Conservation (phyloP, 2,329 filamentous ascomycete genomes). For the Plenodomus biglobosus region DNA sequence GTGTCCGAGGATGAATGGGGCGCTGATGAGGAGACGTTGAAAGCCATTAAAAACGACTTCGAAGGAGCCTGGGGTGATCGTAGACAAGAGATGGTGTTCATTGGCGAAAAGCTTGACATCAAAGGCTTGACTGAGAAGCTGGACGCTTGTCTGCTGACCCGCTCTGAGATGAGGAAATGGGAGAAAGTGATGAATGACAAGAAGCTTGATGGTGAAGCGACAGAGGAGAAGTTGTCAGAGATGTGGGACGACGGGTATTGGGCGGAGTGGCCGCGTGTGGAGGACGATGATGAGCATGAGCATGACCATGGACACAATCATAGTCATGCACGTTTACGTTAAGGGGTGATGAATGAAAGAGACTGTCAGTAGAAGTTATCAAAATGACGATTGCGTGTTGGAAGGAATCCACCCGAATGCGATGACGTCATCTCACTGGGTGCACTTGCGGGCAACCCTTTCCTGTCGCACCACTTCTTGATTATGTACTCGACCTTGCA, state of each 20-base stretch:
- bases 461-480: no score
- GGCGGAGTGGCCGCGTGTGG: slow-evolving; percentile 50
- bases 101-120: slow-evolving; percentile 65
- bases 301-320: slow-evolving; percentile 17
- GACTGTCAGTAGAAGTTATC: no score
- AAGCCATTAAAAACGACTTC: slow-evolving; percentile 55
- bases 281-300: slow-evolving; percentile 29
- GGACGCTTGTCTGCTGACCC: slow-evolving; percentile 63
- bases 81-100: slow-evolving; percentile 72
- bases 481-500: no score
- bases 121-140: slow-evolving; percentile 55
- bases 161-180: slow-evolving; percentile 55
- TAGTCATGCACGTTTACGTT: background rate
- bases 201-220: slow-evolving; percentile 39
- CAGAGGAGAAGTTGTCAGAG: slow-evolving; percentile 51
- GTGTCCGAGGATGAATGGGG: slow-evolving; percentile 56
- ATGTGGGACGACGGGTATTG: slow-evolving; percentile 64
- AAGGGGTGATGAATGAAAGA: background rate
- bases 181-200: slow-evolving; percentile 42
- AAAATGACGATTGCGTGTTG: no score
- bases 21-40: slow-evolving; percentile 51
- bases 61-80: slow-evolving; percentile 65
- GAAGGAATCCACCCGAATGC: no score
- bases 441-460: no score
- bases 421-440: no score